Conservation (phyloP, 2,329 filamentous ascomycete species). For the Phyllosticta citribraziliensis region DNA sequence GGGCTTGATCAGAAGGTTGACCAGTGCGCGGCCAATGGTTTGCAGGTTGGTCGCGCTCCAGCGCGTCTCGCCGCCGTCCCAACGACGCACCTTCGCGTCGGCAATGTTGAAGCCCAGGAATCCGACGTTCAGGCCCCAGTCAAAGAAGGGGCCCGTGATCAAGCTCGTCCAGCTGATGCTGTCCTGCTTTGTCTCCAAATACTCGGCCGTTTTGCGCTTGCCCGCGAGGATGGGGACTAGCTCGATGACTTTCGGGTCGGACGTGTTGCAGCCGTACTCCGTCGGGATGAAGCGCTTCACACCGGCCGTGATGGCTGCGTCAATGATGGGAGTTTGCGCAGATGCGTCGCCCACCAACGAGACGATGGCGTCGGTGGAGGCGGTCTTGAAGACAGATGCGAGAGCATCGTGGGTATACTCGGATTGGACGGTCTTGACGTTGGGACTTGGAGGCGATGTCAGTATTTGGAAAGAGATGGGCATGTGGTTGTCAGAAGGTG, state of each 20-base stretch:
- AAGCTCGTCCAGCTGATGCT: slow-evolving; percentile 52
- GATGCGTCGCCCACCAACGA: slow-evolving; percentile 34
- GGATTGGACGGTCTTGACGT: slow-evolving; percentile 35
- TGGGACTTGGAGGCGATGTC: slow-evolving; percentile 21
- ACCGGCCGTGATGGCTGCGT: slow-evolving; percentile 49
- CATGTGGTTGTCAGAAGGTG: neutral
- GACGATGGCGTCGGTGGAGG: slow-evolving; percentile 49
- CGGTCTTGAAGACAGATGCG: slow-evolving; percentile 35
- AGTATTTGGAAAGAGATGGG: neutral
- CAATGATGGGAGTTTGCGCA: slow-evolving; percentile 43
- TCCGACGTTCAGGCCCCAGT: slow-evolving; percentile 44
- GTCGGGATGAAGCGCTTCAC: slow-evolving; percentile 53
- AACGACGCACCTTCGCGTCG: slow-evolving; percentile 42
- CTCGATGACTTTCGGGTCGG: slow-evolving; percentile 23
- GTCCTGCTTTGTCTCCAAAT: slow-evolving; percentile 39
- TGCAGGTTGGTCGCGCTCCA: slow-evolving; percentile 43
- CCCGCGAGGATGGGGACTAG: slow-evolving; percentile 42
- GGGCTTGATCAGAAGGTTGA: slow-evolving; percentile 40
- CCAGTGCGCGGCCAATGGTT: slow-evolving; percentile 44
- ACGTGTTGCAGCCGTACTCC: slow-evolving; percentile 44
- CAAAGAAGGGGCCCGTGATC: slow-evolving; percentile 51
- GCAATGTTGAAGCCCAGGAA: slow-evolving; percentile 44
- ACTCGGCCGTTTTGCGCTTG: slow-evolving; percentile 43
- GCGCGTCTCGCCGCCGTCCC: slow-evolving; percentile 46
- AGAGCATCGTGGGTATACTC: slow-evolving; percentile 43